Percentiles rank a stretch among this genome's conserved stretches.
phyloP scores from a whole-genome alignment of 306 rosid species.

The Rosa rugosa region DNA sequence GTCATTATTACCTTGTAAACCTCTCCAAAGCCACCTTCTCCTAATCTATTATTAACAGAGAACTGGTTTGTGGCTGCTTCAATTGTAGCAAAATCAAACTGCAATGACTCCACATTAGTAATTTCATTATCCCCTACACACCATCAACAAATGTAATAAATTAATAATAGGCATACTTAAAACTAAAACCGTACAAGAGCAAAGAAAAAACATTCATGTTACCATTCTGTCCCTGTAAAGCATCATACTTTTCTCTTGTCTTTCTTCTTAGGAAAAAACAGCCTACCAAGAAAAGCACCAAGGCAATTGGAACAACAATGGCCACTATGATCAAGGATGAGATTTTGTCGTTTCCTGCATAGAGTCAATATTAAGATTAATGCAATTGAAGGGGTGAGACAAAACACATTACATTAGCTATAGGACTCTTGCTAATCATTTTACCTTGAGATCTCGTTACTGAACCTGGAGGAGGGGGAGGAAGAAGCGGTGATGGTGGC shows the following conservation, averaged over 20 bases:
- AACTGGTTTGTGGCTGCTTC: conserved; percentile 28
- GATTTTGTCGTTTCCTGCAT: neutral
- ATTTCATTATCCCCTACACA: conserved; percentile 11
- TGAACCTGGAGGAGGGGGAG: neutral
- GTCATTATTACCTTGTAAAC: conserved; percentile 24
- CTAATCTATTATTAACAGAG: conserved; percentile 24
- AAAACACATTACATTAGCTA: too few relatives aligned
- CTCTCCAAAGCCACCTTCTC: conserved; percentile 35
- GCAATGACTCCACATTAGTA: conserved; percentile 14
- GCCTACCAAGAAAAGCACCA: neutral
- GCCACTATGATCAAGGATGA: neutral
- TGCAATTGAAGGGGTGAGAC: neutral
- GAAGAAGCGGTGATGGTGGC: neutral
- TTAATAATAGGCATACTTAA: neutral
- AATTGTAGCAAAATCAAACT: conserved; percentile 23
- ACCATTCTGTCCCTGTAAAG: neutral
- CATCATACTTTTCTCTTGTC: neutral
- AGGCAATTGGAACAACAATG: neutral
- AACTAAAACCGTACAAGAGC: neutral
- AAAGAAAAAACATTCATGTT: neutral
- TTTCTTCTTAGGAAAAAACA: neutral
- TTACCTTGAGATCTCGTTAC: neutral
- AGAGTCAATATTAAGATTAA: neutral
- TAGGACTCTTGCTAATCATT: neutral
- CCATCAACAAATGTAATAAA: neutral